A percentile compares a stretch with the other conserved stretches of the same genome.
Conservation (phyloP, 2,329 filamentous ascomycete species). For the Monosporascus sp. region DNA sequence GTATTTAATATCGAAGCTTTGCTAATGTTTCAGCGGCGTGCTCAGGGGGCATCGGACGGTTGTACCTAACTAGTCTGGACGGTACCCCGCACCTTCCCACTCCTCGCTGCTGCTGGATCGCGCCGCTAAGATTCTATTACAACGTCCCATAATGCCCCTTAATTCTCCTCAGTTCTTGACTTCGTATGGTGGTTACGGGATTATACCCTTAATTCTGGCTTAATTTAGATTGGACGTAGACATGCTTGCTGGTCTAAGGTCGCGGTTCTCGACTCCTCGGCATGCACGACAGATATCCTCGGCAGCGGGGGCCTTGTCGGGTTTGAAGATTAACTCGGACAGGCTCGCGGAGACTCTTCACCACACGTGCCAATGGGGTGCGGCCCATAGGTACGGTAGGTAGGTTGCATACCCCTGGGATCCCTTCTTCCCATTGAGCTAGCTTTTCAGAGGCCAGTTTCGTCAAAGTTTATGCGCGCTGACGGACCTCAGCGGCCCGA, state of each 20-base stretch:
- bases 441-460: slow-evolving; percentile 3
- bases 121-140: too few relatives aligned
- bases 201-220: too few relatives aligned
- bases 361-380: slow-evolving; percentile 61
- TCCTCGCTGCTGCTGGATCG: too few relatives aligned
- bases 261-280: not conserved
- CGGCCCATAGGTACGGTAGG: slow-evolving; percentile 62
- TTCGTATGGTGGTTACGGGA: too few relatives aligned
- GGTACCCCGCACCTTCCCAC: too few relatives aligned
- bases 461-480: slow-evolving; percentile 2
- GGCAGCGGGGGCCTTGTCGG: not conserved
- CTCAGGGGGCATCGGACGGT: too few relatives aligned
- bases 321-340: slow-evolving; percentile 49
- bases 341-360: slow-evolving; percentile 61
- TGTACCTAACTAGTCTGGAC: too few relatives aligned
- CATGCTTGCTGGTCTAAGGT: not conserved
- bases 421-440: not conserved
- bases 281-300: not conserved
- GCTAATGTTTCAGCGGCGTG: too few relatives aligned
- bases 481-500: slow-evolving; percentile 34
- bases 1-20: too few relatives aligned
- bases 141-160: too few relatives aligned
- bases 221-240: too few relatives aligned
- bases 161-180: too few relatives aligned
- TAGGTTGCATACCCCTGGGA: slow-evolving; percentile 33